Evolutionary conservation across 176 grass and related monocot species (phyloP).

Genomic region (Oryza brachyantha): DNA sequence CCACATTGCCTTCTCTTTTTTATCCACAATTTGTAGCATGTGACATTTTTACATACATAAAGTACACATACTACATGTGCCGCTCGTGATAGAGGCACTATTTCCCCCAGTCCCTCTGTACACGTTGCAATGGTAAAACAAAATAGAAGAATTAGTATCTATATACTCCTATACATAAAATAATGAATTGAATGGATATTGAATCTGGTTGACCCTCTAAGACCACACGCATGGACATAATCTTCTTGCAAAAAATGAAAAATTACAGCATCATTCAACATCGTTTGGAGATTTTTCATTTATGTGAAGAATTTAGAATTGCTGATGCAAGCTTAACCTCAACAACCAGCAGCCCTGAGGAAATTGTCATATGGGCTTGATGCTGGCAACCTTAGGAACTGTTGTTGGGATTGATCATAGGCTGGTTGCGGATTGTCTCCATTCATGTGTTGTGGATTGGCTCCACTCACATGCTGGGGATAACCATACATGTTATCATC

Average conservation of each 20-base stretch:
- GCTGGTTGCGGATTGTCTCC: slow-evolving; percentile 12
- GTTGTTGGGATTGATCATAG: slow-evolving; percentile 29
- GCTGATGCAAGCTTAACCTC: not conserved
- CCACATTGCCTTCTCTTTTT: no score
- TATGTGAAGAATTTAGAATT: not conserved
- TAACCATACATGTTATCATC: slow-evolving; percentile 46
- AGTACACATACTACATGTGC: not conserved
- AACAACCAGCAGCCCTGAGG: slow-evolving; percentile 58
- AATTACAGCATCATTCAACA: not conserved
- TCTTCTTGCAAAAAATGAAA: not conserved
- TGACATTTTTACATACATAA: not conserved
- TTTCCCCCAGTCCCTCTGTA: slow-evolving; percentile 26
- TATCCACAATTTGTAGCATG: slow-evolving; percentile 27
- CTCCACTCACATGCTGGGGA: slow-evolving; percentile 20
- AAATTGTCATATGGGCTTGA: slow-evolving; percentile 89
- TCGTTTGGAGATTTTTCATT: not conserved
- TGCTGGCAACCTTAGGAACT: slow-evolving; percentile 67
- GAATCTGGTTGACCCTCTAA: slow-evolving; percentile 35
- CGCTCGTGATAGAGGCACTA: slow-evolving; percentile 14
- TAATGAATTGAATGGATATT: slow-evolving; percentile 32
- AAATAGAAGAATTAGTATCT: slow-evolving; percentile 10
- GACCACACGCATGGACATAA: not conserved
- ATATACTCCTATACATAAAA: slow-evolving; percentile 30
- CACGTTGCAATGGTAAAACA: slow-evolving; percentile 13
- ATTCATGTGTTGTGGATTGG: slow-evolving; percentile 29